phyloP scores from a whole-genome alignment of 129 eudicot genomes.

The Tagetes erecta region DNA sequence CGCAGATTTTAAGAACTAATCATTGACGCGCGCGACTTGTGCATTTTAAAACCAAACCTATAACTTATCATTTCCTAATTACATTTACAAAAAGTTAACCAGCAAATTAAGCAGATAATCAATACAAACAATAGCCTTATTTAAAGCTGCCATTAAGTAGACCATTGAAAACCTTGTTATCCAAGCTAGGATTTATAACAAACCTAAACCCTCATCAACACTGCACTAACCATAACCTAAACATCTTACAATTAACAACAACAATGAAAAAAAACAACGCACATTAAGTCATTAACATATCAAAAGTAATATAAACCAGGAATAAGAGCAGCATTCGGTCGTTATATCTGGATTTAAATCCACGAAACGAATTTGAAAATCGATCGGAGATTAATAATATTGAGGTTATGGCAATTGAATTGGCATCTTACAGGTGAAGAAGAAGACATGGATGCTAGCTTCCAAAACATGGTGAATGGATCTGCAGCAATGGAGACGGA shows the following conservation, averaged over 20 bases:
- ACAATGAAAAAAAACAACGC: constrained; percentile 1
- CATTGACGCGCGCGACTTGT: too few species aligned
- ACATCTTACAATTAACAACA: constrained; percentile 2
- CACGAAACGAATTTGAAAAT: background rate
- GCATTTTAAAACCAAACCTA: background rate
- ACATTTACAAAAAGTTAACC: constrained; percentile 6
- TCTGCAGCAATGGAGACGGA: constrained; percentile 38
- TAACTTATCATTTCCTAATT: background rate
- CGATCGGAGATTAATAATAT: background rate
- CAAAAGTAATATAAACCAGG: background rate
- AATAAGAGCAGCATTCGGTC: constrained; percentile 1
- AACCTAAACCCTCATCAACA: constrained; percentile 6
- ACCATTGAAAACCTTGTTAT: background rate
- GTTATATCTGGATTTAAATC: constrained; percentile 8
- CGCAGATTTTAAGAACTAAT: too few species aligned
- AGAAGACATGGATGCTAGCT: constrained; percentile 60
- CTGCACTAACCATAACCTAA: too few species aligned
- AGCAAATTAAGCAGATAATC: constrained; percentile 7
- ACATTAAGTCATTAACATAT: background rate
- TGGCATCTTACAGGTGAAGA: constrained; percentile 59
- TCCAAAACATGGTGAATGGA: constrained; percentile 73
- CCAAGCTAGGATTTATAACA: background rate
- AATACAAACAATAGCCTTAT: constrained; percentile 5
- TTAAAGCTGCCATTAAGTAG: background rate
- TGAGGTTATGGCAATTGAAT: background rate